Evolutionary conservation across 2,329 filamentous ascomycete species (phyloP).

Genomic region (Monosporascus sp.): DNA sequence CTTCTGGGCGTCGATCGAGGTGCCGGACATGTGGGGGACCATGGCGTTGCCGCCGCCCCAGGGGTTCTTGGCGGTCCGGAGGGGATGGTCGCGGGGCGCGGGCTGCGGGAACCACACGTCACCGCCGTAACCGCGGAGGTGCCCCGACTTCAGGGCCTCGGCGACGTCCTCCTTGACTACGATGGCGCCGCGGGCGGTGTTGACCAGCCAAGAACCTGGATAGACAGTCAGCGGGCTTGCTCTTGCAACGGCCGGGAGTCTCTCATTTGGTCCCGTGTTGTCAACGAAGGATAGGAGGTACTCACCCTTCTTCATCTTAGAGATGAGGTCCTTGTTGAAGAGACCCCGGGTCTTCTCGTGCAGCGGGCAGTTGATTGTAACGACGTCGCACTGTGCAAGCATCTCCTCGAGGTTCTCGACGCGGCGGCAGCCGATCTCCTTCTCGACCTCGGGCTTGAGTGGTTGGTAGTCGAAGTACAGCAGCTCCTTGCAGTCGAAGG

Average conservation of each 20-base stretch:
- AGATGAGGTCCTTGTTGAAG: slow-evolving; percentile 97
- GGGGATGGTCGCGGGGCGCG: slow-evolving; percentile 84
- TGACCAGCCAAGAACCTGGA: slow-evolving; percentile 89
- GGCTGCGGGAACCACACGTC: slow-evolving; percentile 98
- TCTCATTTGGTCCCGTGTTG: no score
- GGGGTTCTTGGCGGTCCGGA: slow-evolving; percentile 88
- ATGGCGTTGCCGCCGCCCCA: slow-evolving; percentile 98
- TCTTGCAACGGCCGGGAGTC: no score
- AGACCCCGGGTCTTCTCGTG: slow-evolving; percentile 96
- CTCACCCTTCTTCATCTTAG: slow-evolving; percentile 96
- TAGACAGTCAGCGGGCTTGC: neutral
- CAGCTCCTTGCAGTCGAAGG: slow-evolving; percentile 99
- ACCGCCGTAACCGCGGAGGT: slow-evolving; percentile 83
- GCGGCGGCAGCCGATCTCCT: slow-evolving; percentile 90
- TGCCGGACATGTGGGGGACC: slow-evolving; percentile 98
- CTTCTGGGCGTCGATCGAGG: slow-evolving; percentile 95
- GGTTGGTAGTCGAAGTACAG: slow-evolving; percentile 99
- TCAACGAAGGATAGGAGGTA: slow-evolving; percentile 3
- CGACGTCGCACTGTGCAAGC: slow-evolving; percentile 87
- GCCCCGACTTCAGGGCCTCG: slow-evolving; percentile 82
- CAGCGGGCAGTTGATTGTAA: slow-evolving; percentile 99
- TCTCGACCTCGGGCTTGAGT: slow-evolving; percentile 75
- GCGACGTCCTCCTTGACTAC: slow-evolving; percentile 99
- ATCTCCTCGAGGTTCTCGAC: slow-evolving; percentile 90
- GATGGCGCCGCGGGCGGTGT: slow-evolving; percentile 97